Percentiles rank a stretch among this genome's conserved stretches.
Evolutionary conservation across 2,329 filamentous ascomycete genomes (phyloP).

Genomic region (Penicillium sp.): DNA sequence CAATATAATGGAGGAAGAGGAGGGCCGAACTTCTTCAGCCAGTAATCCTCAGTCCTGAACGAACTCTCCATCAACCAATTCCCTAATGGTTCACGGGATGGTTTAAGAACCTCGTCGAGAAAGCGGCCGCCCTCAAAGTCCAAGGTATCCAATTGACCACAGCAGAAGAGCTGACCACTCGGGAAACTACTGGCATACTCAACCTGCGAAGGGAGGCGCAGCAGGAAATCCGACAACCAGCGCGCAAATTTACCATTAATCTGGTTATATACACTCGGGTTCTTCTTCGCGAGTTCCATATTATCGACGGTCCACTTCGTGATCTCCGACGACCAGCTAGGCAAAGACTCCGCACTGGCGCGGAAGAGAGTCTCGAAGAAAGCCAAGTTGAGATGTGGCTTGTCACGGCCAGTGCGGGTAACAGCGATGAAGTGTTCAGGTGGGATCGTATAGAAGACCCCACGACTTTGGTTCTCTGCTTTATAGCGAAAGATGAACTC

Average conservation of each 20-base stretch:
- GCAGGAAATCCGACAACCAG: constrained; percentile 39
- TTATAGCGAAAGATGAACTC: constrained; percentile 28
- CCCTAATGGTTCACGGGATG: constrained; percentile 12
- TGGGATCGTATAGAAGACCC: constrained; percentile 28
- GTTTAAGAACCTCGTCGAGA: constrained; percentile 26
- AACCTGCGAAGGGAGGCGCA: constrained; percentile 28
- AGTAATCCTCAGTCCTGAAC: constrained; percentile 12
- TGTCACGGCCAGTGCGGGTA: constrained; percentile 23
- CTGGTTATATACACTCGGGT: neutral
- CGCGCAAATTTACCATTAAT: constrained; percentile 27
- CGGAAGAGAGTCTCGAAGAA: constrained; percentile 38
- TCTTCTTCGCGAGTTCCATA: neutral
- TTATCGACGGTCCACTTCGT: constrained; percentile 37
- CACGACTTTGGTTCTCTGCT: neutral
- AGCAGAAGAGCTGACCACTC: constrained; percentile 24
- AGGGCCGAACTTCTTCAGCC: constrained; percentile 10
- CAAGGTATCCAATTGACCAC: constrained; percentile 22
- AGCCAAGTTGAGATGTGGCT: constrained; percentile 16
- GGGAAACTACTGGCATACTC: constrained; percentile 18
- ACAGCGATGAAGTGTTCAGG: constrained; percentile 36
- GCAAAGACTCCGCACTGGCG: constrained; percentile 40
- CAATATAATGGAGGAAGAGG: neutral
- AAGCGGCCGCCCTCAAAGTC: constrained; percentile 23
- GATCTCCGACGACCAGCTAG: constrained; percentile 34
- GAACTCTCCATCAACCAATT: constrained; percentile 29